Conservation (phyloP, 176 grass and related monocot genomes). For the Carex kokanica region DNA sequence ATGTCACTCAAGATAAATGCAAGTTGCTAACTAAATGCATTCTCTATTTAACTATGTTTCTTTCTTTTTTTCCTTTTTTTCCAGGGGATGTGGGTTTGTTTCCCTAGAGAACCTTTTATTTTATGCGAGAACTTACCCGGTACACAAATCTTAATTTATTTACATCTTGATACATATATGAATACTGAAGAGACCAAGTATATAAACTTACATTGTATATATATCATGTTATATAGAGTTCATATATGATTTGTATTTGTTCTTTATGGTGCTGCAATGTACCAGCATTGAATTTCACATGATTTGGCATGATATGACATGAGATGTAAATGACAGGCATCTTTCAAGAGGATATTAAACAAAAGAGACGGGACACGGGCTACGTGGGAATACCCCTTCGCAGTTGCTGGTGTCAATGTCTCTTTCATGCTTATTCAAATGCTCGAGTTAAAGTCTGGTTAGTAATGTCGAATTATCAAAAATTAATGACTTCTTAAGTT, state of each 20-base stretch:
- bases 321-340: conserved; percentile 38
- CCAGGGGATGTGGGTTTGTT: conserved; percentile 79
- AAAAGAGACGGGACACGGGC: conserved; percentile 67
- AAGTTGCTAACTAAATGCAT: neutral
- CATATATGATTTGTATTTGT: conserved; percentile 8
- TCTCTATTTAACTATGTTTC: neutral
- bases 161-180: neutral
- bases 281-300: neutral
- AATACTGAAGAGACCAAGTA: neutral
- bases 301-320: neutral
- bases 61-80: conserved; percentile 9
- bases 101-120: conserved; percentile 79
- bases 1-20: neutral
- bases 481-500: neutral
- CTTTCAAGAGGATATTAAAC: conserved; percentile 72
- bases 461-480: neutral
- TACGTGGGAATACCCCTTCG: conserved; percentile 94
- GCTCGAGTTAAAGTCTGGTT: conserved; percentile 78
- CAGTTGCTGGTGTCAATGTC: conserved; percentile 74
- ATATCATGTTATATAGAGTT: neutral
- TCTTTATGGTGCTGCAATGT: conserved; percentile 8
- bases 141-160: conserved; percentile 31
- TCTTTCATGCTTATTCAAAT: conserved; percentile 95
- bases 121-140: conserved; percentile 71
- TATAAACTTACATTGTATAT: neutral